phyloP scores from a whole-genome alignment of 371 early-diverging fungal species.

The Actinomortierella ambigua region DNA sequence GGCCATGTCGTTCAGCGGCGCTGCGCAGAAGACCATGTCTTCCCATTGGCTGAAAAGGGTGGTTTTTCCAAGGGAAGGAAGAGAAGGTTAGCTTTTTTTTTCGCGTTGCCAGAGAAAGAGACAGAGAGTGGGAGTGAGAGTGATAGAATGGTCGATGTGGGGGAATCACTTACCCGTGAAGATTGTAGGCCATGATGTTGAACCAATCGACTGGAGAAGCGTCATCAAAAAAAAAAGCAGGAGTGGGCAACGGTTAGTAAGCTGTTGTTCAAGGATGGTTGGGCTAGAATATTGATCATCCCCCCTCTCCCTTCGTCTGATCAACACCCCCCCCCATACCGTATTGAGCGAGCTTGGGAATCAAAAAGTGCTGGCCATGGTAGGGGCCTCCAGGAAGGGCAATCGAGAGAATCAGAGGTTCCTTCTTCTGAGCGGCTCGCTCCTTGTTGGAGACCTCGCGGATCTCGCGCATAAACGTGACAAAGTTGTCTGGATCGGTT shows the following conservation, averaged over 20 bases:
- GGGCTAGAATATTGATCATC: not conserved
- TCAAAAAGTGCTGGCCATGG: slow-evolving; percentile 33
- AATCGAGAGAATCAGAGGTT: slow-evolving; percentile 32
- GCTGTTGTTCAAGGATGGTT: not conserved
- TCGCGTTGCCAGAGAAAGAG: too few species aligned
- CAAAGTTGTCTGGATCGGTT: slow-evolving; percentile 35
- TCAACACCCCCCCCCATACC: too few species aligned
- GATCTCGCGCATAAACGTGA: slow-evolving; percentile 34
- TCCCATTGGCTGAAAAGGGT: slow-evolving; percentile 41
- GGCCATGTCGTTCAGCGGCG: slow-evolving; percentile 34
- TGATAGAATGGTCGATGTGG: not conserved
- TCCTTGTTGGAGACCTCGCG: slow-evolving; percentile 35
- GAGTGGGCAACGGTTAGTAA: not conserved
- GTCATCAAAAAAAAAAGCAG: not conserved
- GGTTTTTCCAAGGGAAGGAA: not conserved
- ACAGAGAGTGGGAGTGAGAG: not conserved
- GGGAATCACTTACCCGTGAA: slow-evolving; percentile 33
- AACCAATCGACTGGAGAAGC: slow-evolving; percentile 33
- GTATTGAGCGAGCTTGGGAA: slow-evolving; percentile 30
- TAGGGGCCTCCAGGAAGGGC: slow-evolving; percentile 42
- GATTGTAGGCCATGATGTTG: slow-evolving; percentile 47
- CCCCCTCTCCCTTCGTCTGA: not conserved
- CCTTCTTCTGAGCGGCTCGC: slow-evolving; percentile 12
- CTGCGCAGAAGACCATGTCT: slow-evolving; percentile 43
- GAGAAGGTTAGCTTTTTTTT: too few species aligned